Evolutionary conservation across 768 basidiomycete species (phyloP).

Genomic region (Suillus luteus): DNA sequence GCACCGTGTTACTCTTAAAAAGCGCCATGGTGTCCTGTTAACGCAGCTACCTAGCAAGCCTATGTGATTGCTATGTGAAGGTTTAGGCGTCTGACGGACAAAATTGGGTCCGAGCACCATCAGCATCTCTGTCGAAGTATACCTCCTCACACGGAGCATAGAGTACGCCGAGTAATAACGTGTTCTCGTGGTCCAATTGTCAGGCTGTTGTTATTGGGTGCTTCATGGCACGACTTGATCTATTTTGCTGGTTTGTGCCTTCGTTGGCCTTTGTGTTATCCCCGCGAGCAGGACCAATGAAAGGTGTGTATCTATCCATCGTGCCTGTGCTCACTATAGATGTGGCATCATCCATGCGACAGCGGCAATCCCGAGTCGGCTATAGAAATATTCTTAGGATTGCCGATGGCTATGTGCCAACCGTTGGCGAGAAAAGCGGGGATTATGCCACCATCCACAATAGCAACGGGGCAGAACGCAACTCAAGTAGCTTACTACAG

Average conservation of each 20-base stretch:
- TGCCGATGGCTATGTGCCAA: slow-evolving; percentile 1
- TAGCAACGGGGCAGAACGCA: background rate
- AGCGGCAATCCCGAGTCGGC: background rate
- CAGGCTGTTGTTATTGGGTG: background rate
- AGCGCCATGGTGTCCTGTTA: slow-evolving; percentile 83
- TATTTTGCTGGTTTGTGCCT: background rate
- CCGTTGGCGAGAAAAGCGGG: background rate
- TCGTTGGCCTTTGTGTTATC: background rate
- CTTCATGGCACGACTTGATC: background rate
- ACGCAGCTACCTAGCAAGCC: slow-evolving; percentile 91
- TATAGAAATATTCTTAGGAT: background rate
- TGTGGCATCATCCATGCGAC: background rate
- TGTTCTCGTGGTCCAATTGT: slow-evolving; percentile 2
- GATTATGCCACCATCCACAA: background rate
- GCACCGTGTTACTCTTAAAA: slow-evolving; percentile 96
- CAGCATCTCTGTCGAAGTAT: background rate
- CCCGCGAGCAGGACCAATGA: background rate
- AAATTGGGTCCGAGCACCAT: background rate
- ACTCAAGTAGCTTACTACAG: background rate
- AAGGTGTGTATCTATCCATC: background rate
- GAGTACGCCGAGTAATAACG: background rate
- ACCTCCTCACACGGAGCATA: background rate
- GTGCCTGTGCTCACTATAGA: background rate
- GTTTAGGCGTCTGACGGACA: background rate
- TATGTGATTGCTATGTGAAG: slow-evolving; percentile 48